phyloP scores from a whole-genome alignment of 2,329 filamentous ascomycete species.

The Hypoxylon rubiginosum region DNA sequence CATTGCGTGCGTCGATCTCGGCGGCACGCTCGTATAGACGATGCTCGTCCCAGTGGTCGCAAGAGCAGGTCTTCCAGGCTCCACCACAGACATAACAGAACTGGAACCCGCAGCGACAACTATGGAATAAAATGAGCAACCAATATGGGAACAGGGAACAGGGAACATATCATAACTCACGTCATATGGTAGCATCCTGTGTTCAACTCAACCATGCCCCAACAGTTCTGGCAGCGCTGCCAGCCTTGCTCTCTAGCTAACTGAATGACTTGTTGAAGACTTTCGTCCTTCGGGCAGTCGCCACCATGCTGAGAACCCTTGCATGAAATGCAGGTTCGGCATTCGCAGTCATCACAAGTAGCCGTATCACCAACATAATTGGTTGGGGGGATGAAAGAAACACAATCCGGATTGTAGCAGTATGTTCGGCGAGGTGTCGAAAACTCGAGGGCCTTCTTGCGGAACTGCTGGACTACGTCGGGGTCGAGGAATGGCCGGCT shows the following conservation, averaged over 20 bases:
- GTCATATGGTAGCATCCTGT: constrained; percentile 69
- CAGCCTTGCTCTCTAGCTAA: constrained; percentile 61
- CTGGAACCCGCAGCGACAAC: constrained; percentile 60
- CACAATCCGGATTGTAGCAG: constrained; percentile 61
- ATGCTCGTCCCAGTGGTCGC: constrained; percentile 59
- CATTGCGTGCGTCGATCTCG: constrained; percentile 20
- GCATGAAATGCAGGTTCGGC: constrained; percentile 64
- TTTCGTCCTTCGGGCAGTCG: constrained; percentile 63
- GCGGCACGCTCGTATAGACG: constrained; percentile 24
- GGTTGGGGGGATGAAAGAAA: constrained; percentile 58
- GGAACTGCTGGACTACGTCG: constrained; percentile 54
- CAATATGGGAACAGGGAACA: neutral
- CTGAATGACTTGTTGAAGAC: constrained; percentile 56
- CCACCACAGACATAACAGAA: constrained; percentile 49
- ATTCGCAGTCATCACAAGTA: constrained; percentile 58
- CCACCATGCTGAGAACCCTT: constrained; percentile 60
- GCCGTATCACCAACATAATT: constrained; percentile 54
- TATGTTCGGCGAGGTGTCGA: constrained; percentile 64
- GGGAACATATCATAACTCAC: constrained; percentile 59
- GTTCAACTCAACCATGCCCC: constrained; percentile 61
- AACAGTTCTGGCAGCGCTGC: constrained; percentile 64
- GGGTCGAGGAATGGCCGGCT: constrained; percentile 55
- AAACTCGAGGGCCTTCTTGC: constrained; percentile 62
- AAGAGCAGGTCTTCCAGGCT: constrained; percentile 53
- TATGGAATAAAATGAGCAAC: constrained; percentile 46